Base-by-base conservation (phyloP, 2,329 filamentous ascomycete genomes). In the Colletotrichum siamense region DNA sequence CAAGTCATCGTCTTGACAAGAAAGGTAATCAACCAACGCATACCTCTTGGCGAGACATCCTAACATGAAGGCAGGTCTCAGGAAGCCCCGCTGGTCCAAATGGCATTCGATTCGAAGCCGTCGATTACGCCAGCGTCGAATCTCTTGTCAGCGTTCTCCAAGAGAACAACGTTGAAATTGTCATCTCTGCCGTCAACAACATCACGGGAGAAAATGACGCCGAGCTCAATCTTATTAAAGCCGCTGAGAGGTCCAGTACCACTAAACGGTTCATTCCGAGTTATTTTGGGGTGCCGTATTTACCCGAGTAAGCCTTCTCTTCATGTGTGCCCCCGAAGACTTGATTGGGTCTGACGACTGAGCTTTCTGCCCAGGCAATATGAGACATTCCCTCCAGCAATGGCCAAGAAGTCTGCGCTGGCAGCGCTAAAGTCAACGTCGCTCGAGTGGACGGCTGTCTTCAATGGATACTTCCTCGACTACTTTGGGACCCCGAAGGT, bases 191-290 rank as follows among this genome's bases (percentile, higher is more conserved):
- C 3, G 80, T 89, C 24, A 78, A 79, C 67, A 77, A 80, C 59
- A 63, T 80, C 6, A 78, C 84, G 2, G 52, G 62, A 8, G 62
- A 72, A 6, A 74, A 79, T 71, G 39, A 79, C 8, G 79, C 80
- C 15, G 71, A 89, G 77, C 24, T 86, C 28, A 85, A 86, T 34
- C 82, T 89, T 9, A 86, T 89, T 55, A 78, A 81, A 12, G 88
- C 87, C 1, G 85, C 88, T 0, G 85, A 85, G 16, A 78, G 76
- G 18, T 85, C 87, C 1, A 75, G 52, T 5, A 66, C 77, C 1
- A 88, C 87, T 0, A 82, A 82, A 68, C 79, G 87, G n/a, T 86
- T 88, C 64, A 84, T 89, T 32, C 82, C 87, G 1, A 89, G 85
- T 76, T 81, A 85, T 69, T 89, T 83, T 78, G 86, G 83, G 4